These are phyloP conservation scores for Mycena polygramma DNA, from an alignment of 768 basidiomycete species.

Conservation along the genomic window DNA sequence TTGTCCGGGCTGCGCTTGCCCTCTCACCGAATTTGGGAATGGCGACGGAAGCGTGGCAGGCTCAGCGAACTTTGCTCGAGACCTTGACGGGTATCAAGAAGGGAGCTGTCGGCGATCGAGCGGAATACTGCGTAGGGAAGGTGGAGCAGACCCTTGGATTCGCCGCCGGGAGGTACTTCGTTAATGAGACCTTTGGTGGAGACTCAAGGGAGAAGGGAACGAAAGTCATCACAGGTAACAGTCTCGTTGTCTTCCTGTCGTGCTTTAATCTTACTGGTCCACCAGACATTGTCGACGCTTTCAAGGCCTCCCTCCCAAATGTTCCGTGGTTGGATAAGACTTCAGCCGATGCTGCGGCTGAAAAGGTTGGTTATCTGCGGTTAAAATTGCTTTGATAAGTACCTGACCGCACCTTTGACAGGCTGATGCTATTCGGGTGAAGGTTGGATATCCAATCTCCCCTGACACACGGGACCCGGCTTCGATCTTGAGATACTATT, in stretches of 20 bases:
- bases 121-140: constrained; percentile 83
- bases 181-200: constrained; percentile 84
- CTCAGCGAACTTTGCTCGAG: constrained; percentile 77
- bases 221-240: constrained; percentile 81
- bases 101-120: constrained; percentile 85
- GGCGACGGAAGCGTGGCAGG: constrained; percentile 84
- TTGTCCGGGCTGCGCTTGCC: constrained; percentile 77
- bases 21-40: constrained; percentile 81
- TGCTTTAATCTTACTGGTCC: constrained; percentile 11
- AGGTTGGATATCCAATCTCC: constrained; percentile 93
- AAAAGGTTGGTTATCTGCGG: constrained; percentile 68
- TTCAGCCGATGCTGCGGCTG: constrained; percentile 84
- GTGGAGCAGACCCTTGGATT: constrained; percentile 88
- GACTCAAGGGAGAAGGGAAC: constrained; percentile 86
- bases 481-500: constrained; percentile 83
- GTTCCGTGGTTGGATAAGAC: constrained; percentile 94
- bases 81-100: constrained; percentile 86
- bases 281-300: constrained; percentile 83
- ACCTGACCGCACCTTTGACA: constrained; percentile 43
- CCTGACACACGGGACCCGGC: constrained; percentile 83
- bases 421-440: constrained; percentile 87
- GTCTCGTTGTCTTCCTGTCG: not conserved
- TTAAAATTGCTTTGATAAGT: not conserved
- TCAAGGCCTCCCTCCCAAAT: constrained; percentile 79
- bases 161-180: constrained; percentile 90